Evolutionary conservation across 73 alveolate species (phyloP).

Genomic region (Stentor roeselii): DNA sequence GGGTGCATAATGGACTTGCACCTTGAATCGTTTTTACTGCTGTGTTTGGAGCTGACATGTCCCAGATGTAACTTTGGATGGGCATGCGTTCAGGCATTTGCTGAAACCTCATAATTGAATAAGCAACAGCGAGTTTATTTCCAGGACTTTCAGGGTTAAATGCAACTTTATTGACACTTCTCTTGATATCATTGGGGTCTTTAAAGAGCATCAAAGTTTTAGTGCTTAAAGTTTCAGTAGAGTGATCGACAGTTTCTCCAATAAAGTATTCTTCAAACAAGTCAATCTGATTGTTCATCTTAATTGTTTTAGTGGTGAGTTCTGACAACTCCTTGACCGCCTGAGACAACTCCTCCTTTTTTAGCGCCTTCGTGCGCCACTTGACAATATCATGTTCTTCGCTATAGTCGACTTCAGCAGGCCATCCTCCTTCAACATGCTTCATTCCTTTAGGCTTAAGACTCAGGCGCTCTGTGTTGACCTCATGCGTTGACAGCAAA

Average conservation of each 20-base stretch:
- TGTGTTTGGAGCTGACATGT: constrained; percentile 80
- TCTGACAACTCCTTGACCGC: constrained; percentile 82
- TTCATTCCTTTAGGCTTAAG: constrained; percentile 80
- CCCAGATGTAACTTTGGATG: constrained; percentile 66
- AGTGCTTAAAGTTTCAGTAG: constrained; percentile 89
- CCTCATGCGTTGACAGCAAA: constrained; percentile 73
- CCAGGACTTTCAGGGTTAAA: constrained; percentile 95
- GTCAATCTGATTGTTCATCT: constrained; percentile 94
- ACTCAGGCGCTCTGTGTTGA: constrained; percentile 86
- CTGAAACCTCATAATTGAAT: constrained; percentile 81
- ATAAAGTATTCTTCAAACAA: constrained; percentile 94
- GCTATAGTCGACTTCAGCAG: constrained; percentile 75
- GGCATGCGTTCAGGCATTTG: constrained; percentile 82
- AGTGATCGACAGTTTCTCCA: constrained; percentile 87
- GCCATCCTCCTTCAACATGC: constrained; percentile 96
- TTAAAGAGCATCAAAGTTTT: constrained; percentile 95
- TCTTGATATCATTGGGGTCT: constrained; percentile 59
- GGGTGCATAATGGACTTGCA: constrained; percentile 80
- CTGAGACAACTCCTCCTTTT: constrained; percentile 79
- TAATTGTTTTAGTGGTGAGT: constrained; percentile 78
- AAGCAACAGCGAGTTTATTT: constrained; percentile 78
- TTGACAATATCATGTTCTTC: constrained; percentile 77
- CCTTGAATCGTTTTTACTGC: constrained; percentile 76
- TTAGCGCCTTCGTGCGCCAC: constrained; percentile 70
- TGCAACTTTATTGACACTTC: constrained; percentile 90